These are phyloP conservation scores for Starmerella potacharoeniae DNA, from an alignment of 805 yeast genomes.

Conservation along the genomic window DNA sequence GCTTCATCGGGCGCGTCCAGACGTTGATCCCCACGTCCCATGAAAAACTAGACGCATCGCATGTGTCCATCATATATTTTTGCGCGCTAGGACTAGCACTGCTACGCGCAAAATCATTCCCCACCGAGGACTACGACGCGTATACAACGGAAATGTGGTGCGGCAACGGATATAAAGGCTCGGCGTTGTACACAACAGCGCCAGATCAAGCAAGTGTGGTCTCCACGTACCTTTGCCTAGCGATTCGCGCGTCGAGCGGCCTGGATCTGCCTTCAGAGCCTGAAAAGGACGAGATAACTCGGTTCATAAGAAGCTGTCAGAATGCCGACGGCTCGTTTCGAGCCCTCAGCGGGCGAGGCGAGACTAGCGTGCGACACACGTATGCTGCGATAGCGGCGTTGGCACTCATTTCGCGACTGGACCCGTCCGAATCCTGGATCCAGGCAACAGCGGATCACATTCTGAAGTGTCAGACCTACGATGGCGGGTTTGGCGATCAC, in stretches of 20 bases:
- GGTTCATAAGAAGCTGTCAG: constrained; percentile 53
- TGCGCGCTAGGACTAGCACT: constrained; percentile 15
- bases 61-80: constrained; percentile 19
- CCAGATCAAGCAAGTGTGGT: constrained; percentile 5
- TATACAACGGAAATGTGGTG: constrained; percentile 9
- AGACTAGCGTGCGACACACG: constrained; percentile 59
- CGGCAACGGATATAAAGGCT: constrained; percentile 14
- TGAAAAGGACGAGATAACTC: constrained; percentile 33
- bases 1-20: constrained; percentile 18
- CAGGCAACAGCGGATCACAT: constrained; percentile 34
- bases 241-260: constrained; percentile 31
- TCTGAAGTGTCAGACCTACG: constrained; percentile 30
- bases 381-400: constrained; percentile 58
- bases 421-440: constrained; percentile 31
- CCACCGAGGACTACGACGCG: background rate
- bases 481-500: constrained; percentile 62
- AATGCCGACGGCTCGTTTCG: constrained; percentile 45
- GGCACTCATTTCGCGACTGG: constrained; percentile 8
- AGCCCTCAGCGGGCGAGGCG: constrained; percentile 32
- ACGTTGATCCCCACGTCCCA: constrained; percentile 15
- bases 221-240: constrained; percentile 66
- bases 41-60: constrained; percentile 20
- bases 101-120: constrained; percentile 4
- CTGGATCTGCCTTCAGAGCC: background rate
- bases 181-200: background rate